These are phyloP conservation scores for Teratosphaeria gauchensis DNA, from an alignment of 2,329 filamentous ascomycete species.

Conservation along the genomic window DNA sequence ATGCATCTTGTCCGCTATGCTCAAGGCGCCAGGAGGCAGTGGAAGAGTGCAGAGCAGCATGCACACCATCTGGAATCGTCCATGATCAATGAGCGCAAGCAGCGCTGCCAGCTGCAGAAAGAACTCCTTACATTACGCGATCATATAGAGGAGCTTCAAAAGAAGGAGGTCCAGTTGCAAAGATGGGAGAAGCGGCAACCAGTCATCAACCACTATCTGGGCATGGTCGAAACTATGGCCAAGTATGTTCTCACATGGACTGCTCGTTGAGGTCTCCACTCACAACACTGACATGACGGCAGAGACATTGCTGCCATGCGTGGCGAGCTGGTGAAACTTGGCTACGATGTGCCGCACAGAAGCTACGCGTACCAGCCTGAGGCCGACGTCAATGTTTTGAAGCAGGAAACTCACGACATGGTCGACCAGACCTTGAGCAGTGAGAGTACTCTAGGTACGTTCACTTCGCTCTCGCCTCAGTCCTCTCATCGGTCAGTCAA, in stretches of 20 bases:
- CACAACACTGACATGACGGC: constrained; percentile 5
- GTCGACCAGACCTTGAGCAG: neutral
- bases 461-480: neutral
- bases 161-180: constrained; percentile 17
- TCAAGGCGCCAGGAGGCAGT: constrained; percentile 14
- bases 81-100: constrained; percentile 17
- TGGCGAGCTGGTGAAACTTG: constrained; percentile 18
- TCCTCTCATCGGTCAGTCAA: no score
- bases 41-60: constrained; percentile 15
- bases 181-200: constrained; percentile 25
- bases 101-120: constrained; percentile 13
- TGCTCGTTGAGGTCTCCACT: neutral
- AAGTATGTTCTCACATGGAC: constrained; percentile 13
- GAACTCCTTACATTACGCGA: constrained; percentile 11
- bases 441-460: neutral
- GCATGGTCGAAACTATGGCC: constrained; percentile 25
- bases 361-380: constrained; percentile 12
- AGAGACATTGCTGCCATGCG: constrained; percentile 24
- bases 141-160: constrained; percentile 13
- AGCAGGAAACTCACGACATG: neutral
- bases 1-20: constrained; percentile 27
- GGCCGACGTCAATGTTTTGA: neutral
- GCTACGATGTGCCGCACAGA: constrained; percentile 18
- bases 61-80: constrained; percentile 12
- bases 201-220: constrained; percentile 28